Evolutionary conservation across 148 eudicot genomes (phyloP).

Genomic region (Beta vulgaris): DNA sequence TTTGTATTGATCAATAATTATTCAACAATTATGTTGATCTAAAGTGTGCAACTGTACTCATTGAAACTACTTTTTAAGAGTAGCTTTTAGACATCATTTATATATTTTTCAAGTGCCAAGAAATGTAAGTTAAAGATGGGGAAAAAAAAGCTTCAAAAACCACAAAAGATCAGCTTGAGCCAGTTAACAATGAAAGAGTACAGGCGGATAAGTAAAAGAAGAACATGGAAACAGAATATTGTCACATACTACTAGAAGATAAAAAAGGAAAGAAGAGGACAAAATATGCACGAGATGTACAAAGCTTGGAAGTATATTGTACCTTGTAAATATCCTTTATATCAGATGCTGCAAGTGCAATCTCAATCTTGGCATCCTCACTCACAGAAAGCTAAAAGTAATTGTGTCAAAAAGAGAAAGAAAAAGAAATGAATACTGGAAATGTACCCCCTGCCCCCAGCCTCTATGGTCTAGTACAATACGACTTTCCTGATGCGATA

Average conservation of each 20-base stretch:
- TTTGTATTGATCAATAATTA: background rate
- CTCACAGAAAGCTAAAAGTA: constrained; percentile 23
- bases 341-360: constrained; percentile 49
- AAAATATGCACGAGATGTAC: background rate
- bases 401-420: background rate
- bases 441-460: background rate
- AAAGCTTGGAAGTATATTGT: constrained; percentile 3
- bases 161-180: background rate
- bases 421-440: background rate
- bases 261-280: background rate
- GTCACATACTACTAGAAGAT: background rate
- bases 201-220: background rate
- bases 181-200: background rate
- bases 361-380: constrained; percentile 36
- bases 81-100: background rate
- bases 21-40: background rate
- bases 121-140: too few species aligned
- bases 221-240: background rate
- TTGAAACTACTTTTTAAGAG: background rate
- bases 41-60: background rate
- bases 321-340: constrained; percentile 66
- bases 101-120: background rate
- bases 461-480: background rate
- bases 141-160: background rate
- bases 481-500: background rate